Base-by-base conservation (phyloP, 768 basidiomycete species). In the Xanthoconium purpureum region DNA sequence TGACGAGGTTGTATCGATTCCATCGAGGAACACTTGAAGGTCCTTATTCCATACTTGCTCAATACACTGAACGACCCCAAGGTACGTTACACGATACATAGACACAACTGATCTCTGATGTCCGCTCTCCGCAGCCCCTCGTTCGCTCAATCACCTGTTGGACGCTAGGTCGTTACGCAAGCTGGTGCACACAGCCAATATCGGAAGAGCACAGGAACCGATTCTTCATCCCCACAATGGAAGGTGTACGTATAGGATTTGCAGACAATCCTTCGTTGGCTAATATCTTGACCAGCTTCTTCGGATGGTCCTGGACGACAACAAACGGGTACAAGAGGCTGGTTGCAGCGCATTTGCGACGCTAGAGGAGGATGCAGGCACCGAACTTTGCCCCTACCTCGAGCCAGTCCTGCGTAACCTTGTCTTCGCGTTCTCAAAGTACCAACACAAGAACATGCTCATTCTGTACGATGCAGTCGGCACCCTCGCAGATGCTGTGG, bases 381-480 rank as follows among this genome's bases (percentile, higher is more conserved):
- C 80, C 3, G 89, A 91, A 63, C 84, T 99, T 50, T 88, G 85
- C 12, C 97, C 97, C 2, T 98, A 89, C 75, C 85, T 98, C 15
- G 94, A 96, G 65, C 95, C 95, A 5, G 91, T 99, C 51, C 78
- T 99, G 55, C 87, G 90, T 52, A 98, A 98, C 72, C 80, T 99
- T 51, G 95, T 98, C 37, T 85, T 92, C 60, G 97, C 97, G 1
- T 99, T 98, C 73, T 84, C 91, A 55, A 98, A 97, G 75, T 99
- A 99, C 73, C 97, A 99, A 69, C 95, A 97, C 74, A 98, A 98
- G 81, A 99, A 99, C 71, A 88, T 98, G 83, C 82, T 99, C 62
- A 99, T 98, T 57, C 76, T 99, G 33, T 98, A 98, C 68, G 97
- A 99, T 66, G 97, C 97, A n/a, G 89, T 99, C 45, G 97, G 97